phyloP scores from a whole-genome alignment of 2,329 filamentous ascomycete genomes.

The Sarocladiaceae sp. region DNA sequence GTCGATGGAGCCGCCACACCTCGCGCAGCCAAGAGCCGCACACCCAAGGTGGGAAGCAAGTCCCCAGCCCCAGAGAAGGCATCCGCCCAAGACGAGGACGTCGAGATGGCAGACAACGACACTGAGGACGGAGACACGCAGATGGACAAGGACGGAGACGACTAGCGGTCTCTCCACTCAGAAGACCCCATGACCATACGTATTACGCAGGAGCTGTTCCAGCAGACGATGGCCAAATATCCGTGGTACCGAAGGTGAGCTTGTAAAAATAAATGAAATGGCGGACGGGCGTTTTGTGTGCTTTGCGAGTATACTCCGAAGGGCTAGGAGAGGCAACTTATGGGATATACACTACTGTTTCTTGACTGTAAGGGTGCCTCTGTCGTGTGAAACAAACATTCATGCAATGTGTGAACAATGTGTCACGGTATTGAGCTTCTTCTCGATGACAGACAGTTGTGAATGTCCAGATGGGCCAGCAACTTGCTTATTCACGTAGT shows the following conservation, averaged over 20 bases:
- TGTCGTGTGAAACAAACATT: too few species aligned
- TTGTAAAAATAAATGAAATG: slow-evolving; percentile 1
- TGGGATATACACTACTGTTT: background rate
- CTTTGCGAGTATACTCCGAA: background rate
- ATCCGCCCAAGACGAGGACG: slow-evolving; percentile 1
- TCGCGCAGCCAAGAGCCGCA: background rate
- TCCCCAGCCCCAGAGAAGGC: background rate
- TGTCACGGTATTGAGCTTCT: too few species aligned
- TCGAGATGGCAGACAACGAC: slow-evolving; percentile 9
- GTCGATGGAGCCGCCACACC: slow-evolving; percentile 3
- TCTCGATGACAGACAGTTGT: too few species aligned
- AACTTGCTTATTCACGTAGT: too few species aligned
- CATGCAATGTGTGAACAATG: too few species aligned
- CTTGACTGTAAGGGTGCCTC: too few species aligned
- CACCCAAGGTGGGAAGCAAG: slow-evolving; percentile 5
- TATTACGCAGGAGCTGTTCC: too few species aligned
- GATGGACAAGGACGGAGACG: slow-evolving; percentile 10
- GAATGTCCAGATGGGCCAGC: too few species aligned
- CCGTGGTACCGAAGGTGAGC: too few species aligned
- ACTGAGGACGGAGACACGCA: slow-evolving; percentile 14
- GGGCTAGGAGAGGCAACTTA: background rate
- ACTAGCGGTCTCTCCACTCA: background rate
- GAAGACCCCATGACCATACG: background rate
- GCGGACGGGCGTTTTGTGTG: background rate
- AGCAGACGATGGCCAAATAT: too few species aligned